Evolutionary conservation across 2,329 filamentous ascomycete species (phyloP).

Genomic region (Ascochyta viciae-villosae): DNA sequence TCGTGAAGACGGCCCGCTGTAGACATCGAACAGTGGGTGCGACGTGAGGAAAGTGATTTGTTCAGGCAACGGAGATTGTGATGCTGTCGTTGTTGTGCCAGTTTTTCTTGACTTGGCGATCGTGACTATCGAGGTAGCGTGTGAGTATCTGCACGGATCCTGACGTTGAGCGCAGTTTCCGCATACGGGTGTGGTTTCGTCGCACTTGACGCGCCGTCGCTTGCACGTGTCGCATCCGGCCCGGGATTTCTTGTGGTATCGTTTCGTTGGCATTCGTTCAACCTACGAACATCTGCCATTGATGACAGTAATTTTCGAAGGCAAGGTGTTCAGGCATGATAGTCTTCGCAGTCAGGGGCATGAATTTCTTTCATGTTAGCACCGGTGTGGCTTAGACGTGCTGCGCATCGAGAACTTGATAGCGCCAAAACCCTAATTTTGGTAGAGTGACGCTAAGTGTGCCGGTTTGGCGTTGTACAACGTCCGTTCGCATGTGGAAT

Average conservation of each 20-base stretch:
- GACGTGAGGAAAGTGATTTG: background rate
- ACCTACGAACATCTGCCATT: background rate
- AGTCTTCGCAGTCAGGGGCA: background rate
- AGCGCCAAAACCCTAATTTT: background rate
- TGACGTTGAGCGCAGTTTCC: conserved; percentile 11
- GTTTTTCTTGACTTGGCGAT: background rate
- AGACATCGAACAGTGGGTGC: background rate
- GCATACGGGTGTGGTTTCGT: conserved; percentile 10
- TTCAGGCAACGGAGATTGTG: background rate
- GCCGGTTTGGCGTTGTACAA: background rate
- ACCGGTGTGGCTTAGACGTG: conserved; percentile 8
- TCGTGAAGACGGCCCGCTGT: background rate
- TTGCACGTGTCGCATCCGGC: conserved; percentile 20
- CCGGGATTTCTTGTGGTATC: conserved; percentile 21
- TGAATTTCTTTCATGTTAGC: background rate
- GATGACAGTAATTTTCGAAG: background rate
- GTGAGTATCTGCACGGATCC: conserved; percentile 15
- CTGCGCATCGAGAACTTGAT: background rate
- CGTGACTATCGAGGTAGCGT: background rate
- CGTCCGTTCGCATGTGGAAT: background rate
- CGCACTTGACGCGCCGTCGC: conserved; percentile 22
- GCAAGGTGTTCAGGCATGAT: background rate
- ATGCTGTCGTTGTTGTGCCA: background rate
- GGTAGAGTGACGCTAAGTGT: background rate
- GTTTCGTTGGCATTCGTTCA: conserved; percentile 10